Percentiles rank a stretch among this genome's conserved stretches.
phyloP scores from a whole-genome alignment of 371 early-diverging fungal species.

The Racocetra persica region DNA sequence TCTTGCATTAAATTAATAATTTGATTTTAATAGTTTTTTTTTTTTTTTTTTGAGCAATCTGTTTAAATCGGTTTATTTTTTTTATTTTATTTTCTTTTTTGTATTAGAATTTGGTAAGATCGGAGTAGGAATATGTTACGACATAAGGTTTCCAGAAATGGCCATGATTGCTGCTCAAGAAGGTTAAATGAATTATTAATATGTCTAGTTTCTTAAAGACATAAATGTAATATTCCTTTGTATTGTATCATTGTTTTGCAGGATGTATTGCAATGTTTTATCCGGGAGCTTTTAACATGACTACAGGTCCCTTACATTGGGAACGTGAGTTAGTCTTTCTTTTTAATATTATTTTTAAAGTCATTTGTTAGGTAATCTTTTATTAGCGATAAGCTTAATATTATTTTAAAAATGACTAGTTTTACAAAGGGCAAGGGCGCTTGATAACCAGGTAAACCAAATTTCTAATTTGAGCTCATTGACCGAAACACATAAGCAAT shows the following conservation, averaged over 20 bases:
- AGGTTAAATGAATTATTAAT: conserved; percentile 48
- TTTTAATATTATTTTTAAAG: background rate
- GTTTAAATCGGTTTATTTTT: background rate
- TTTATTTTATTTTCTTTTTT: background rate
- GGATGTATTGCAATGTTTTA: conserved; percentile 94
- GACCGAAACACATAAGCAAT: background rate
- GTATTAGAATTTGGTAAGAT: conserved; percentile 77
- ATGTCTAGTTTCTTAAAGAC: background rate
- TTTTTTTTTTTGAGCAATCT: conserved; percentile 38
- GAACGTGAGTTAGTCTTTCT: conserved; percentile 65
- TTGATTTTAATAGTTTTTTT: conserved; percentile 25
- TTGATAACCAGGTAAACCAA: conserved; percentile 63
- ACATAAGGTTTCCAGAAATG: conserved; percentile 94
- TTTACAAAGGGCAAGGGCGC: conserved; percentile 55
- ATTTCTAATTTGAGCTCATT: background rate
- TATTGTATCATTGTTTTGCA: conserved; percentile 16
- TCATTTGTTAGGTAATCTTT: background rate
- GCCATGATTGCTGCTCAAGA: conserved; percentile 92
- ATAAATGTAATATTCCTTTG: background rate
- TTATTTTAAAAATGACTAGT: background rate
- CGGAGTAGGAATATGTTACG: conserved; percentile 96
- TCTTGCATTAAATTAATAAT: background rate
- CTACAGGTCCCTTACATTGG: conserved; percentile 96
- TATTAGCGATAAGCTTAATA: background rate
- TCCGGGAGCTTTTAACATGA: conserved; percentile 96